Base-by-base conservation (phyloP, 108 stramenopile genomes). In the Stephanodiscus triporus region DNA sequence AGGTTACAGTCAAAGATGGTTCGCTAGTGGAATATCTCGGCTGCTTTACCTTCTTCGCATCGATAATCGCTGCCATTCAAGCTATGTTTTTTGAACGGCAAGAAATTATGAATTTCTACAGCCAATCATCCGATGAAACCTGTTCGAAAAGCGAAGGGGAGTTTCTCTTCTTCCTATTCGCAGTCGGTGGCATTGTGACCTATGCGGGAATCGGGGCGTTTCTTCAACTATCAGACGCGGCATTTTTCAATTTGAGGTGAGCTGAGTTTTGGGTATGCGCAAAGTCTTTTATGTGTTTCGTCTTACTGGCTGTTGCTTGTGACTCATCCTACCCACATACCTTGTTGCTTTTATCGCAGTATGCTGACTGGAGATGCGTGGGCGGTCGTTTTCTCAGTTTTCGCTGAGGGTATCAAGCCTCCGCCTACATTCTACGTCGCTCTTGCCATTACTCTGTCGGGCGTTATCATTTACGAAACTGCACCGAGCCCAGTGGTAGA, bases 351-450 rank as follows among this genome's bases (percentile, higher is more conserved):
- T 34, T 60, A 6, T 9, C 24, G 24, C 36, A 60, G 94, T 23
- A 84, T 99, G 51, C 77, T 98, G 45, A 97, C 97, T 19, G 94
- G 96, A 9, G 97, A 98, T 78, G 85, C 93, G 29, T 99, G 96
- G 89, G 89, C 94, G 9, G 90, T 98, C 5, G 43, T 89, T 11
- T 97, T 96, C 69, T 85, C 89, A 10, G 91, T 91, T 42, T 54
- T 96, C 20, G 90, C 86, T 9, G 85, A 96, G 61, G 82, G 82
- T 20, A 88, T 93, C 54, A 71, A 86, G 55, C 92, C 97, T 3
- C 32, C 72, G 50, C 77, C 78, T 32, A 83, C 93, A 56, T 99
- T 97, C 78, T 96, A 90, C 43, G 68, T 88, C 4, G 94, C 97
- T 0, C 73, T 99, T 40, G 40, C 64, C 2, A 66, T 98, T 22